Conservation (phyloP, 345 rosid species). For the Eucalyptus virginea region DNA sequence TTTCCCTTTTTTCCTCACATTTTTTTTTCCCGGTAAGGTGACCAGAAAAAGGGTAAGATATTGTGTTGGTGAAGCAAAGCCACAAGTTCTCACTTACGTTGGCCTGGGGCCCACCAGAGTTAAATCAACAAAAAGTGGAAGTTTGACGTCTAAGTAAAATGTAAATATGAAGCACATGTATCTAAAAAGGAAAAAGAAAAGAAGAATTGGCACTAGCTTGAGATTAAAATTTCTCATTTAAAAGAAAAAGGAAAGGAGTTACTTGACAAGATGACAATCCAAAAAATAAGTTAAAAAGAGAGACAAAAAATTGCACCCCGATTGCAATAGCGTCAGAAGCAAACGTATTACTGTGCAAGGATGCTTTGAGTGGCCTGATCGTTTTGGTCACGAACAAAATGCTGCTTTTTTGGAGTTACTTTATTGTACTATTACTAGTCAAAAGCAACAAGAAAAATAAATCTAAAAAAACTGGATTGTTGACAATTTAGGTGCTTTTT, state of each 20-base stretch:
- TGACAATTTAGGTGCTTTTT: too few species aligned
- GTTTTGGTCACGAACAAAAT: too few species aligned
- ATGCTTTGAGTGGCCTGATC: too few species aligned
- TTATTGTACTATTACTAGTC: too few species aligned
- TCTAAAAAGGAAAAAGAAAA: not conserved
- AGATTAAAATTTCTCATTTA: not conserved
- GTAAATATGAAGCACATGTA: not conserved
- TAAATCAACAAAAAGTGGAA: not conserved
- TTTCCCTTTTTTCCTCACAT: too few species aligned
- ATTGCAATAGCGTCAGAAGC: not conserved
- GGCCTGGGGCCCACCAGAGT: not conserved
- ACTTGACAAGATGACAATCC: too few species aligned
- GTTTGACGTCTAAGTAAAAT: not conserved
- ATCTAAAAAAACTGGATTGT: too few species aligned
- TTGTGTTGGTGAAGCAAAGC: fast-evolving
- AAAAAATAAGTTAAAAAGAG: too few species aligned
- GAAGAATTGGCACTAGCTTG: not conserved
- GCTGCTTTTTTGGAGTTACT: not conserved
- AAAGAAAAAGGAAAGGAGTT: too few species aligned
- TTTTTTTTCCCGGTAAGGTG: too few species aligned
- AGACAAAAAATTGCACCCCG: not conserved
- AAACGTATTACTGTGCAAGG: not conserved
- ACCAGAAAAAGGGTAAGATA: not conserved
- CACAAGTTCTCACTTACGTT: not conserved
- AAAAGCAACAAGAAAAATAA: too few species aligned